Base-by-base conservation (phyloP, 2,329 filamentous ascomycete genomes). In the Cytospora paraplurivora region DNA sequence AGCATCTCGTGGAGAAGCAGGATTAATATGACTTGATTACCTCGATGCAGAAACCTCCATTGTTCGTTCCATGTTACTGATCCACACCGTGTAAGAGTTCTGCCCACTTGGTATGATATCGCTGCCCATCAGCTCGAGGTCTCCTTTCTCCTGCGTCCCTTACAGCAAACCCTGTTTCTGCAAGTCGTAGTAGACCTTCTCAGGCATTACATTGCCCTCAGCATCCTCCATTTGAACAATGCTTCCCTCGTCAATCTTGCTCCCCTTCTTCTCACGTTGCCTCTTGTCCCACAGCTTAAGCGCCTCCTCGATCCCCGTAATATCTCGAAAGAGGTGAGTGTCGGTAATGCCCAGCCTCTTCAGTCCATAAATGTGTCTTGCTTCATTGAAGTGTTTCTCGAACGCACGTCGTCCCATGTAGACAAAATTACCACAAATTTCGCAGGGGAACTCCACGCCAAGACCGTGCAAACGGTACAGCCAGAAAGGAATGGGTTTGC, bases 401-500 rank as follows among this genome's bases (percentile, higher is more conserved):
- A 97, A 99, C 1, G 93, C 93, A 56, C 95, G 87, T 32, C 95
- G 85, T 17, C 95, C 95, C 90, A 97, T 97, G 79, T 98, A 98
- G n/a, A 97, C 93, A 72, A 93, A 97, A 76, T 98, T 98, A 62
- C 95, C 95, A 73, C 95, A 99, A 62, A 99, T 92, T 75, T 99
- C 94, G 80, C 95, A 99, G 0, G 90, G 84, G 69, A 97, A 97
- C 71, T 99, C 95, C 13, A 97, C 93, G 10, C 95, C 95, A 33
- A 99, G 81, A 1, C 95, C 95, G 73, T 99, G 95, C 17, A 99
- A 83, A 70, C 97, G 95, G 82, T 98, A 99, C 17, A 99, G 84
- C 95, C 95, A 99, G 81, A 95, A 99, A 0, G 96, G 95, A 71
- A 99, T 99, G 0, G 96, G 95, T 74, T 99, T 99, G 70, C 96